Base-by-base conservation (phyloP, 768 basidiomycete genomes). In the Pleurotus giganteus region DNA sequence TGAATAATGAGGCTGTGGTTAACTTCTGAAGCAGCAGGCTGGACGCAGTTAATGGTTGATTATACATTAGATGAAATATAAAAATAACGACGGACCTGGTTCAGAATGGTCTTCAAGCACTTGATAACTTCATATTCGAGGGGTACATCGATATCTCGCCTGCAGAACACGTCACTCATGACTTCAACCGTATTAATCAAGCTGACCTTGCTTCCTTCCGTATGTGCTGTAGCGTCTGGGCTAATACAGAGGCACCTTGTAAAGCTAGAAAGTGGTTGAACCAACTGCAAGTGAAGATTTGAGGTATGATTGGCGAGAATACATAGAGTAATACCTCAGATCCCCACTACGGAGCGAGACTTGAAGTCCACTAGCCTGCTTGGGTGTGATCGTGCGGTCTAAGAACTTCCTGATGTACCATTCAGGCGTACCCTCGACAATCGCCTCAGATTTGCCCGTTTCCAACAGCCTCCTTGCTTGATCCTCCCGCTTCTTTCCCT, bases 351-450 rank as follows among this genome's bases (percentile, higher is more conserved):
- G 80, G 60, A 94, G 66, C 4, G 81, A 97, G 26, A 88, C 89
- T 62, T 78, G 78, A 43, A 98, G 73, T 54, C 88, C 84, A 19
- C 79, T 76, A 8, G 91, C 89, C 58, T 94, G 86, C 69, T 91
- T 90, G 37, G 84, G 71, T 1, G 87, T 94, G 47, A 97, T 85
- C 1, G 89, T 89, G 56, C 84, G 84, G 64, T 95, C 89, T 65
- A 98, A 75, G 66, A 97, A 92, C 69, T 88, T 92, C 69, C 86
- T 83, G 59, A 98, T 84, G 66, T 94, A 98, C 89, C 89, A 97
- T 67, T 97, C 90, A 1, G 95, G 94, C 7, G 89, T 84, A 58
- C 88, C 86, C 53, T 84, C 82, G 19, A 81, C 69, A 19, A 83
- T 78, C 19, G 77, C 67, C 4, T 72, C 69, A 5, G 82, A 61